Conservation (phyloP, 768 basidiomycete genomes). For the Boletus edulis region DNA sequence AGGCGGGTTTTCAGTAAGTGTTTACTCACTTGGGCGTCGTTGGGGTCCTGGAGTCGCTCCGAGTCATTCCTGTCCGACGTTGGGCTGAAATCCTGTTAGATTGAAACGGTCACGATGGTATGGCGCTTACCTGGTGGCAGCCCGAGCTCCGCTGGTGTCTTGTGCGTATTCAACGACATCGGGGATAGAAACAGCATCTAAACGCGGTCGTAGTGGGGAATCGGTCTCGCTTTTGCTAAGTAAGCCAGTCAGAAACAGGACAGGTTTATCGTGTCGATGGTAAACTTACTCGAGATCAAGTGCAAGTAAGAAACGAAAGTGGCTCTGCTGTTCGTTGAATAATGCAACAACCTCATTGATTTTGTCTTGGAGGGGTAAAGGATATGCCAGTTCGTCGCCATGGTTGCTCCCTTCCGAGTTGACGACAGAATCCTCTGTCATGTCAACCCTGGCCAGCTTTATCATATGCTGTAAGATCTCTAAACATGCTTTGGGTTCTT, state of each 20-base stretch:
- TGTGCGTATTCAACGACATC: background rate
- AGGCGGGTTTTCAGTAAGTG: background rate
- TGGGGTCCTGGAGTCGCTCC: background rate
- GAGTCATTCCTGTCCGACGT: background rate
- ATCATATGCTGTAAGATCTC: background rate
- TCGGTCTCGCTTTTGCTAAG: background rate
- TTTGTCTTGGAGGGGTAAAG: background rate
- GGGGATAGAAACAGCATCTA: background rate
- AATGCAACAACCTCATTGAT: background rate
- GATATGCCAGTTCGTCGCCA: background rate
- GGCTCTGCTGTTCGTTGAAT: background rate
- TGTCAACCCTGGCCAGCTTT: background rate
- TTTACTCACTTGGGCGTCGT: background rate
- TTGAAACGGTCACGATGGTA: background rate
- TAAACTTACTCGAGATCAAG: background rate
- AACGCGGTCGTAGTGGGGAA: background rate
- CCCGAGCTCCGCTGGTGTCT: background rate
- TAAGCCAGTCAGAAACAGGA: background rate
- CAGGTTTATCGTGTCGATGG: background rate
- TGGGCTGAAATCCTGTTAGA: background rate
- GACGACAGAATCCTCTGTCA: too few relatives aligned
- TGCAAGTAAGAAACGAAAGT: background rate
- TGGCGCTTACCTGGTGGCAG: background rate
- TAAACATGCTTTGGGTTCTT: background rate
- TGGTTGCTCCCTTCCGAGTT: background rate